Evolutionary conservation across 2,329 filamentous ascomycete species (phyloP).

Genomic region (Curvularia eragrostidis): DNA sequence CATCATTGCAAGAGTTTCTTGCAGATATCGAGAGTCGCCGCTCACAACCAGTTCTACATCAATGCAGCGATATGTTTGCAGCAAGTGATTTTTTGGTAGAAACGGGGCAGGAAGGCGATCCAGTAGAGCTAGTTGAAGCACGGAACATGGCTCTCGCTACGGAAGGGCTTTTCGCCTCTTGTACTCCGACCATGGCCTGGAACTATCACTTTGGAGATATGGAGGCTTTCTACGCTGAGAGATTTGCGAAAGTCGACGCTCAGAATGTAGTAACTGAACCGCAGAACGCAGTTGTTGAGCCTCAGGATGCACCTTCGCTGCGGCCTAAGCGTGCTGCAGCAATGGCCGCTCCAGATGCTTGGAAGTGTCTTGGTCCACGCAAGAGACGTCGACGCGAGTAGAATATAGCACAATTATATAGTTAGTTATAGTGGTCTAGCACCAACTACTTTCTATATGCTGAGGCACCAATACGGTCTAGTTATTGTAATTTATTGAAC

Average conservation of each 20-base stretch:
- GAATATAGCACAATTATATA: too few relatives aligned
- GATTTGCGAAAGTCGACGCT: conserved; percentile 3
- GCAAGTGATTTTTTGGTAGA: conserved; percentile 20
- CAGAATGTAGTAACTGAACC: not conserved
- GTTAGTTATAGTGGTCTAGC: too few relatives aligned
- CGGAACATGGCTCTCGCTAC: conserved; percentile 16
- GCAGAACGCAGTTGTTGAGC: too few relatives aligned
- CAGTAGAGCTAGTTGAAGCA: conserved; percentile 18
- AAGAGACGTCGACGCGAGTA: too few relatives aligned
- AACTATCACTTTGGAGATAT: conserved; percentile 27
- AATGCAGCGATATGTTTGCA: conserved; percentile 20
- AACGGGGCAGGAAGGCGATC: conserved; percentile 20
- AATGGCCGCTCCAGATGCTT: too few relatives aligned
- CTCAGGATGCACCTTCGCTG: too few relatives aligned
- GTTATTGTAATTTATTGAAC: too few relatives aligned
- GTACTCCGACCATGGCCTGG: conserved; percentile 21
- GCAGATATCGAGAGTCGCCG: conserved; percentile 10
- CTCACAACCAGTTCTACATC: conserved; percentile 18
- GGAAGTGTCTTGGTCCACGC: too few relatives aligned
- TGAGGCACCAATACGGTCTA: too few relatives aligned
- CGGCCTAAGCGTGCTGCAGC: too few relatives aligned
- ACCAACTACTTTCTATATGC: too few relatives aligned
- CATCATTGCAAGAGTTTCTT: conserved; percentile 17
- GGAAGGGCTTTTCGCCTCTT: not conserved
- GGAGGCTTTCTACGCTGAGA: conserved; percentile 24